A percentile compares a stretch with the other conserved stretches of the same genome.
These are phyloP conservation scores for Pseudodiploospora longispora DNA, from an alignment of 2,329 filamentous ascomycete species.

Conservation along the genomic window DNA sequence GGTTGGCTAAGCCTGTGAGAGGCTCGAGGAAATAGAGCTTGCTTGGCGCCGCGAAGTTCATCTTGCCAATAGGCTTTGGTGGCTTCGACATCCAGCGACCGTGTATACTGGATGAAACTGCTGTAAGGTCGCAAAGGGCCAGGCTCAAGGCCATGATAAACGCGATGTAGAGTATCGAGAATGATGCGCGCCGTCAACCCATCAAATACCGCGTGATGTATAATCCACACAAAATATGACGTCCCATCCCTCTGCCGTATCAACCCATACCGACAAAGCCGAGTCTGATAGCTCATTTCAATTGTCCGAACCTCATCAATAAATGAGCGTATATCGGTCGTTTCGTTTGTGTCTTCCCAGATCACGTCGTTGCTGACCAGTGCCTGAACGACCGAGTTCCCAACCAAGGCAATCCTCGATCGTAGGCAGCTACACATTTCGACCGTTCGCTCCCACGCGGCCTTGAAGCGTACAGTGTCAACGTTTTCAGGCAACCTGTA, in stretches of 20 bases:
- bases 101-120: slow-evolving; percentile 6
- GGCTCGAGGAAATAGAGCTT: slow-evolving; percentile 1
- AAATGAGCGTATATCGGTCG: background rate
- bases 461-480: slow-evolving; percentile 13
- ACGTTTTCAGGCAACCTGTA: slow-evolving; percentile 12
- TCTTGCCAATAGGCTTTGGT: slow-evolving; percentile 4
- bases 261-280: slow-evolving; percentile 5
- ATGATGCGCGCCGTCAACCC: slow-evolving; percentile 11
- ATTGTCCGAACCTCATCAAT: background rate
- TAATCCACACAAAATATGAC: slow-evolving; percentile 5
- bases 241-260: background rate
- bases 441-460: slow-evolving; percentile 12
- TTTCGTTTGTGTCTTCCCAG: slow-evolving; percentile 1
- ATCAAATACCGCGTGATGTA: slow-evolving; percentile 14
- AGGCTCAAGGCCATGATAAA: background rate
- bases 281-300: slow-evolving; percentile 5
- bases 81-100: background rate
- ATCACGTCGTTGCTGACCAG: slow-evolving; percentile 8
- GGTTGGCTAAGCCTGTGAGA: too few species aligned
- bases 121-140: slow-evolving; percentile 2
- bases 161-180: background rate
- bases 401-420: slow-evolving; percentile 12
- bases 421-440: slow-evolving; percentile 11
- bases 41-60: slow-evolving; percentile 5
- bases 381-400: slow-evolving; percentile 6